Percentiles rank a stretch among this genome's conserved stretches.
These are phyloP conservation scores for Clitopilus hobsonii DNA, from an alignment of 768 basidiomycete species.

Conservation along the genomic window DNA sequence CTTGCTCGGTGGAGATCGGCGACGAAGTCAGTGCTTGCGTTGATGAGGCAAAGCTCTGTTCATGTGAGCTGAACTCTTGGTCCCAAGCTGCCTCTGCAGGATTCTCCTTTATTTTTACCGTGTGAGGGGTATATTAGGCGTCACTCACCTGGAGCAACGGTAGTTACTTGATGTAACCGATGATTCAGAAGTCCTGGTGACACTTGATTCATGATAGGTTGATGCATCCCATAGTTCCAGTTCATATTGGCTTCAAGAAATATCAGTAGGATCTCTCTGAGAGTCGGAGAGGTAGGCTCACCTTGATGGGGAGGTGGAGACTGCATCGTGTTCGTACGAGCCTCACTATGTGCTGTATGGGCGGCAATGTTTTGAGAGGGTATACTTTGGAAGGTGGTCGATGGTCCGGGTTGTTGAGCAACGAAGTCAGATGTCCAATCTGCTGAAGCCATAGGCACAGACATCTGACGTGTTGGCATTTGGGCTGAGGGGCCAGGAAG, in stretches of 20 bases:
- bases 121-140: not conserved
- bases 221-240: slow-evolving; percentile 8
- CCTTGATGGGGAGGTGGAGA: not conserved
- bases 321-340: not conserved
- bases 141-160: not conserved
- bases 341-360: not conserved
- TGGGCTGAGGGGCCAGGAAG: slow-evolving; percentile 30
- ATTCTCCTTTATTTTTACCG: not conserved
- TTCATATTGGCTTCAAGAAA: not conserved
- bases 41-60: slow-evolving; percentile 29
- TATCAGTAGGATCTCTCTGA: not conserved
- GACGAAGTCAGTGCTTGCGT: slow-evolving; percentile 10
- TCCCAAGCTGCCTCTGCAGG: slow-evolving; percentile 52
- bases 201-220: slow-evolving; percentile 12
- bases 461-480: slow-evolving; percentile 14
- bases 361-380: slow-evolving; percentile 1
- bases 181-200: not conserved
- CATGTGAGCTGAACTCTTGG: slow-evolving; percentile 58
- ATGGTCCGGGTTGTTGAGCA: slow-evolving; percentile 25
- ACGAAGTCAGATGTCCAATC: slow-evolving; percentile 68
- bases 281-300: not conserved
- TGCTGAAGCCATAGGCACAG: slow-evolving; percentile 20
- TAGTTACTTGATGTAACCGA: not conserved
- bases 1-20: slow-evolving; percentile 17
- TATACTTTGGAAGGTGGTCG: slow-evolving; percentile 1